Evolutionary conservation across 345 rosid genomes (phyloP).

Genomic region (Melaleuca quinquenervia): DNA sequence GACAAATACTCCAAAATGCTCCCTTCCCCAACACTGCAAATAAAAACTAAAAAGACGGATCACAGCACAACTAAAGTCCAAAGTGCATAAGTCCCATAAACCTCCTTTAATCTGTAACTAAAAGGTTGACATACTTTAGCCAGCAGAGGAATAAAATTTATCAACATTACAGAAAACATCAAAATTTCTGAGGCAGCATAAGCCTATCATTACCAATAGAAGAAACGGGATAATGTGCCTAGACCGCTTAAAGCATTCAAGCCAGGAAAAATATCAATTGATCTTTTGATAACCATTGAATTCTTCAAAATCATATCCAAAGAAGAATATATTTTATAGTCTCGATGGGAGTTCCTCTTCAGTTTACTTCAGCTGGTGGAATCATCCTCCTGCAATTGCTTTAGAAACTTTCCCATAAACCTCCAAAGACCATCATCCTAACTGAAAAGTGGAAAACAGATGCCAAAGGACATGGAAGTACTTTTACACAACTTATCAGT

Average conservation of each 20-base stretch:
- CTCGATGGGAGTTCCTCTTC: not conserved
- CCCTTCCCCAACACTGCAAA: not conserved
- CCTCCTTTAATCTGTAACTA: not conserved
- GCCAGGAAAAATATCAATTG: not conserved
- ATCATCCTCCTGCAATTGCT: not conserved
- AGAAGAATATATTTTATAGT: not conserved
- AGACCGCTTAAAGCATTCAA: not conserved
- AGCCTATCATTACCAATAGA: not conserved
- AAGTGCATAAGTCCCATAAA: not conserved
- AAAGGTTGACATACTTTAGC: not conserved
- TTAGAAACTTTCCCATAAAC: not conserved
- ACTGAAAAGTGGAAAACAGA: not conserved
- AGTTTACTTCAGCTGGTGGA: not conserved
- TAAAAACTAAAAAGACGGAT: not conserved
- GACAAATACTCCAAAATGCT: not conserved
- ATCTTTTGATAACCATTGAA: not conserved
- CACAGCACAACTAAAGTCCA: not conserved
- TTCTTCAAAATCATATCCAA: not conserved
- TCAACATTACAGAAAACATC: not conserved
- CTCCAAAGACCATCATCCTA: not conserved
- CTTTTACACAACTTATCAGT: not conserved
- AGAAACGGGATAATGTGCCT: not conserved
- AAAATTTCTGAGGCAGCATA: not conserved
- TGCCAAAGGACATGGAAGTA: not conserved
- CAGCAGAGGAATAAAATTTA: not conserved